These are phyloP conservation scores for Cryptosporidium tyzzeri DNA, from an alignment of 169 alveolate species.

Conservation along the genomic window DNA sequence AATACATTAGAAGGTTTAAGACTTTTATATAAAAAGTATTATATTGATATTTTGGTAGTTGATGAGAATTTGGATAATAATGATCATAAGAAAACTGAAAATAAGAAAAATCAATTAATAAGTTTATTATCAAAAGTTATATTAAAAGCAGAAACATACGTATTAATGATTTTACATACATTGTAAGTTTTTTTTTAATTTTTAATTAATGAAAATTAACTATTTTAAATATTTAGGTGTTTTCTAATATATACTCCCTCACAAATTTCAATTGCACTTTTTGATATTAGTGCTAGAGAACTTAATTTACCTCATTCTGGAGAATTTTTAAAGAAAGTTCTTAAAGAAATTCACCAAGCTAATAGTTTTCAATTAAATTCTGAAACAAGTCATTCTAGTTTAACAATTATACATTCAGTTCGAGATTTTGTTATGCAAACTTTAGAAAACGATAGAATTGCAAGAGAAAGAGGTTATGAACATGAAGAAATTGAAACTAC, in stretches of 20 bases:
- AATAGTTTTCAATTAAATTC: neutral
- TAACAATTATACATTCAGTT: conserved; percentile 21
- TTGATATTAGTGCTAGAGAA: conserved; percentile 68
- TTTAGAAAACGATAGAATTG: conserved; percentile 28
- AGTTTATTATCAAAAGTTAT: conserved; percentile 40
- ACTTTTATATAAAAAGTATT: conserved; percentile 56
- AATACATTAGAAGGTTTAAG: conserved; percentile 62
- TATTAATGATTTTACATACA: conserved; percentile 47
- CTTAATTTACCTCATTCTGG: conserved; percentile 58
- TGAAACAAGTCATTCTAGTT: conserved; percentile 21
- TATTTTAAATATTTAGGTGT: conserved; percentile 23
- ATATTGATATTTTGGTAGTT: conserved; percentile 28
- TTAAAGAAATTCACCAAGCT: conserved; percentile 49
- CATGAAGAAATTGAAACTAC: conserved; percentile 48
- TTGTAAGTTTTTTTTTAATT: conserved; percentile 44
- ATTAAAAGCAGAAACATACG: conserved; percentile 54
- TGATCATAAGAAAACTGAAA: conserved; percentile 1
- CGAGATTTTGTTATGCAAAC: conserved; percentile 25
- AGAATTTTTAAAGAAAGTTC: conserved; percentile 41
- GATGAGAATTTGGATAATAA: neutral
- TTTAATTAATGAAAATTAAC: neutral
- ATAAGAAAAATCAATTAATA: neutral
- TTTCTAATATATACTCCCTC: conserved; percentile 65
- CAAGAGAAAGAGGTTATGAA: conserved; percentile 13
- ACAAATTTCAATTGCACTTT: conserved; percentile 53